These are phyloP conservation scores for Isoetes taiwanensis DNA, from an alignment of 75 land plant genomes.

Conservation along the genomic window DNA sequence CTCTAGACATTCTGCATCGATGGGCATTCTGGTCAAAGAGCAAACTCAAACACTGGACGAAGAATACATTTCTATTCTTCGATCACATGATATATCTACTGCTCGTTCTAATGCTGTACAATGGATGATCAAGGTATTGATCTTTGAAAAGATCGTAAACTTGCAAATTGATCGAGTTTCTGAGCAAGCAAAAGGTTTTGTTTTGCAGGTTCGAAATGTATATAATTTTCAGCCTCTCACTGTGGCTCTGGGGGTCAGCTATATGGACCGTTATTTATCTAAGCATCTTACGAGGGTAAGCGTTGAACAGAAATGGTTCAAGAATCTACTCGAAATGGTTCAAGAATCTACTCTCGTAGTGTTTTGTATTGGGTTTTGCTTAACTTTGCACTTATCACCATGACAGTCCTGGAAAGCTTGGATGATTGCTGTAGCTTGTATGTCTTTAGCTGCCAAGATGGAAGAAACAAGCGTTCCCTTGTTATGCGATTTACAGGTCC, in stretches of 20 bases:
- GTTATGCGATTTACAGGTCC: conserved; percentile 6
- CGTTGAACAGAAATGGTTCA: no score
- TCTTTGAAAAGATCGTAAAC: background rate
- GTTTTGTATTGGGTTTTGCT: no score
- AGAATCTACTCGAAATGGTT: no score
- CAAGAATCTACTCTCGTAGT: no score
- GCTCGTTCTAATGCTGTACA: background rate
- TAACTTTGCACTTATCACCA: background rate
- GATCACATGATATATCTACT: background rate
- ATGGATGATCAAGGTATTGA: conserved; percentile 3
- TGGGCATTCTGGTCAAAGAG: background rate
- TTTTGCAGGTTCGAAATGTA: conserved; percentile 6
- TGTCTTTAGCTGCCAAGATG: conserved; percentile 4
- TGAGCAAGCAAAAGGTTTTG: background rate
- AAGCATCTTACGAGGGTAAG: conserved; percentile 1
- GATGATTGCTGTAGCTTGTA: conserved; percentile 1
- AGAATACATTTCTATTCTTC: background rate
- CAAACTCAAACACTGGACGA: background rate
- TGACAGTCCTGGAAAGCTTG: conserved; percentile 5
- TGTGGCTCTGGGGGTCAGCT: background rate
- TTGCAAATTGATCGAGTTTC: background rate
- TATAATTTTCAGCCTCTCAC: background rate
- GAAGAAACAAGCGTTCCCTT: background rate
- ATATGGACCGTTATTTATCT: background rate
- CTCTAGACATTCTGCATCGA: background rate